These are phyloP conservation scores for Cymodocea nodosa DNA, from an alignment of 116 monocot genomes.

Conservation along the genomic window DNA sequence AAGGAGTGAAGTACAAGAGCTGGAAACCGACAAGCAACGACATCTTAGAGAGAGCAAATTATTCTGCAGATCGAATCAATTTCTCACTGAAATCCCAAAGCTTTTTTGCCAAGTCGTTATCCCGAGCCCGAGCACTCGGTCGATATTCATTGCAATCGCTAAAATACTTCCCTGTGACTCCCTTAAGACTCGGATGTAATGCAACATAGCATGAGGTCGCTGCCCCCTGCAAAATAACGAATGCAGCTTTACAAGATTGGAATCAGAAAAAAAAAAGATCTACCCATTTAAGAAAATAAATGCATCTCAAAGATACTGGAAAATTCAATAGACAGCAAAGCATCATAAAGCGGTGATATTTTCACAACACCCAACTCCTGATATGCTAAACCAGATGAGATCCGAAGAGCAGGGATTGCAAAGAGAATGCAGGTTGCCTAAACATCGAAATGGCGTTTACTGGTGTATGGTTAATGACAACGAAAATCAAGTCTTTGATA, in stretches of 20 bases:
- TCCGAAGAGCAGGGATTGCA: too few relatives aligned
- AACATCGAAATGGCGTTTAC: too few relatives aligned
- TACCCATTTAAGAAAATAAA: too few relatives aligned
- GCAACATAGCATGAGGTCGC: conserved; percentile 81
- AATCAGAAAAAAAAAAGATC: too few relatives aligned
- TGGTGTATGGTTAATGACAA: too few relatives aligned
- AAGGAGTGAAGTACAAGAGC: too few relatives aligned
- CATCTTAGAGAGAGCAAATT: background rate
- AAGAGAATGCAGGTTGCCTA: too few relatives aligned
- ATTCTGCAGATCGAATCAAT: background rate
- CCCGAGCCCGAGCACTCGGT: conserved; percentile 24
- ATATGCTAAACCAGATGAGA: background rate
- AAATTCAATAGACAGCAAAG: background rate
- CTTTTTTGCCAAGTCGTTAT: conserved; percentile 27
- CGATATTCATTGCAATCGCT: conserved; percentile 60
- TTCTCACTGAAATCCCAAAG: conserved; percentile 75
- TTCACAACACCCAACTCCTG: background rate
- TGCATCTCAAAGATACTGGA: too few relatives aligned
- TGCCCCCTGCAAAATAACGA: conserved; percentile 41
- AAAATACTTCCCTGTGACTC: conserved; percentile 71
- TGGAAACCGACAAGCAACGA: too few relatives aligned
- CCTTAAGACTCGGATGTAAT: conserved; percentile 47
- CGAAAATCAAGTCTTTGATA: too few relatives aligned
- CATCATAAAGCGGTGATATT: background rate
- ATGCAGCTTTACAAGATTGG: too few relatives aligned